These are phyloP conservation scores for Quercus variabilis DNA, from an alignment of 306 rosid species.

Conservation along the genomic window DNA sequence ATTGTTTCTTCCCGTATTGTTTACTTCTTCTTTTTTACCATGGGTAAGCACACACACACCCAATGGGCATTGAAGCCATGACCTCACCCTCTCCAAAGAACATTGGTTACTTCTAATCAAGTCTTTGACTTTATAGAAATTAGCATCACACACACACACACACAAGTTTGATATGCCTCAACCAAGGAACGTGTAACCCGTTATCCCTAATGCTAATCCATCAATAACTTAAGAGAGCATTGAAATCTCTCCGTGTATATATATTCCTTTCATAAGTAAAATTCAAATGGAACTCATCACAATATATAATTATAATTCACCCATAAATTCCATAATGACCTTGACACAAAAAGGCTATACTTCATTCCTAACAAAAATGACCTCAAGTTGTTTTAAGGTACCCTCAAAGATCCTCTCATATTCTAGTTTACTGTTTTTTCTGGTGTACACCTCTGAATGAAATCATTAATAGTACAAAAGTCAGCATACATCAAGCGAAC, in stretches of 20 bases:
- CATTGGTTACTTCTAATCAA: constrained; percentile 6
- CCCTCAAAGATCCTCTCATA: not conserved
- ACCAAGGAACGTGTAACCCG: not conserved
- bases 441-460: not conserved
- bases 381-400: not conserved
- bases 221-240: not conserved
- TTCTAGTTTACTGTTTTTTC: not conserved
- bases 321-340: not conserved
- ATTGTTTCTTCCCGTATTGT: not conserved
- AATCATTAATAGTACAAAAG: not conserved
- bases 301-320: not conserved
- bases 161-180: not conserved
- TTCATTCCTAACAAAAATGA: not conserved
- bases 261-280: no score
- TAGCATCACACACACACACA: not conserved
- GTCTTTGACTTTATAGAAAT: not conserved
- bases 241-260: not conserved
- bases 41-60: no score
- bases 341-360: not conserved
- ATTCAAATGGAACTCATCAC: no score
- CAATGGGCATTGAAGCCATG: no score
- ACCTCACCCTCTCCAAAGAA: no score
- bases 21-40: no score
- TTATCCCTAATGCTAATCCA: not conserved
- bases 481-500: not conserved